phyloP scores from a whole-genome alignment of 441 rosid genomes.

The Erodium texanum region DNA sequence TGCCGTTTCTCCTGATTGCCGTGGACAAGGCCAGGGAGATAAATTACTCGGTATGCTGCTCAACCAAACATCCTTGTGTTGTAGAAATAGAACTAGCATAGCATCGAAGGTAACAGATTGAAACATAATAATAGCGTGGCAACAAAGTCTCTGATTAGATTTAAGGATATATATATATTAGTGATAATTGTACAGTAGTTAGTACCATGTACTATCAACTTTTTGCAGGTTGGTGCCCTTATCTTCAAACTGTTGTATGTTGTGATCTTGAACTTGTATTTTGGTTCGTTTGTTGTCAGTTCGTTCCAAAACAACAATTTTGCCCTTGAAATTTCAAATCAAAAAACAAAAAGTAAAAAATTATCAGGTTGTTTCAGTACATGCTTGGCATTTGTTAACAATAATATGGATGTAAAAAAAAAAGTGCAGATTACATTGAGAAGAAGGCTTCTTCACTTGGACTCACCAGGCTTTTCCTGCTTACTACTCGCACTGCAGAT shows the following conservation, averaged over 20 bases:
- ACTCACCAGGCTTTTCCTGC: slow-evolving; percentile 60
- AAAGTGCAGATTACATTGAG: slow-evolving; percentile 63
- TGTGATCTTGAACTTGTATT: too few species aligned
- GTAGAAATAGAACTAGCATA: background rate
- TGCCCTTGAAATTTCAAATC: too few species aligned
- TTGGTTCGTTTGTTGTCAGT: too few species aligned
- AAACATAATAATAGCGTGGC: background rate
- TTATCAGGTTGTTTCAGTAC: background rate
- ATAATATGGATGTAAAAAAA: slow-evolving; percentile 7
- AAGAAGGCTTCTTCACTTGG: slow-evolving; percentile 72
- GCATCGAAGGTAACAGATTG: background rate
- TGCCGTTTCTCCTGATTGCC: slow-evolving; percentile 83
- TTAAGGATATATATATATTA: too few species aligned
- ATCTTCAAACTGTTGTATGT: too few species aligned
- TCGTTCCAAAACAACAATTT: too few species aligned
- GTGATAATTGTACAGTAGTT: background rate
- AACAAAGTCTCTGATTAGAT: background rate
- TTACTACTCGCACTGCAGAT: slow-evolving; percentile 86
- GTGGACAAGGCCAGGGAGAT: slow-evolving; percentile 95
- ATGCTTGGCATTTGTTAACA: background rate
- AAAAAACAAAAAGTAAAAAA: background rate
- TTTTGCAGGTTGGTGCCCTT: too few species aligned
- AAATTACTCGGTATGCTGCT: slow-evolving; percentile 63
- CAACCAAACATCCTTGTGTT: background rate
- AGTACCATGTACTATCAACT: background rate